Evolutionary conservation across 2,329 filamentous ascomycete species (phyloP), one percentile per base, ranked within the genome.

Genomic region (Neonectria punicea): DNA sequence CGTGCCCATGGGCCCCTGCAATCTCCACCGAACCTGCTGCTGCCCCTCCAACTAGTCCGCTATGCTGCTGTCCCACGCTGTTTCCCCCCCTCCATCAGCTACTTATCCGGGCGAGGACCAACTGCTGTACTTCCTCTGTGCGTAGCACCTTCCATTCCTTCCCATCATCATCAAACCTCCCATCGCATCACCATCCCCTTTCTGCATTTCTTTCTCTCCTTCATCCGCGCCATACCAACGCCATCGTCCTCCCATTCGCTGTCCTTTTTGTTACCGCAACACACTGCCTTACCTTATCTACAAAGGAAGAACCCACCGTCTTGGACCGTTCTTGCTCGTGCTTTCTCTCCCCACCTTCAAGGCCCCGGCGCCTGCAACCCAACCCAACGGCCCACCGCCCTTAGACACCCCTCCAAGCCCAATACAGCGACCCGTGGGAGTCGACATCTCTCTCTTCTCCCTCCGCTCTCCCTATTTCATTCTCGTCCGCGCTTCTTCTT

Each of bases 371-470:
- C 69, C 72, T 74, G 73, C 73, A 74, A 74, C 67, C 66, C 72
- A 66, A 74, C 73, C 73, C 71, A 74, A 74, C 70, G 72, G 61
- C 73, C 73, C 73, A 74, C 72, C 70, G 69, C 72, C 67, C 68
- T 70, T 70, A 72, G 64, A 73, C 69, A 72, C 72, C 72, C 72
- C 67, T 69, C 70, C 68, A 66, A 59, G 68, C 68, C 70, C 61
- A 73, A 74, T 66, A 69, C 72, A 73, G 67, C 66, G 58, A 62
- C 62, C 63, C 65, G 53, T 58, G 53, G 51, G 63, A 67, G 58
- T 58, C 63, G 65, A 58, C 53, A 13, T 47, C 54, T 53, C 49
- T 41, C 47, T 41, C 50, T 22, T 25, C 18, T 32, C n/a, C 25
- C 20, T 49, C 18, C 20, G 44, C 47, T 49, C 50, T 59, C 47